Conservation (phyloP, 164 flowering plant species). For the Vitis amurensis region DNA sequence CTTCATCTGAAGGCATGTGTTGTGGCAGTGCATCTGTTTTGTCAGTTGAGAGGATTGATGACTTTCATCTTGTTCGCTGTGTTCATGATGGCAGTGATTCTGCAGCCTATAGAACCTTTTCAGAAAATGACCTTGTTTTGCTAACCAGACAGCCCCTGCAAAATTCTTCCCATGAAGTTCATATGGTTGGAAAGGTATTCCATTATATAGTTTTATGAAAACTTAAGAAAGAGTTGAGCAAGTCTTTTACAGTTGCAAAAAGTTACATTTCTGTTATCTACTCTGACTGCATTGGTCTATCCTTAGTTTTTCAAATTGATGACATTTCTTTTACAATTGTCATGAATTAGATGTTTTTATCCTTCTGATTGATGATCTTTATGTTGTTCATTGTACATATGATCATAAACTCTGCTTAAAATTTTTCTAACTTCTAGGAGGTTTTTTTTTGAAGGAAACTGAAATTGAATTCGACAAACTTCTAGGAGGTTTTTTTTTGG, state of each 20-base stretch:
- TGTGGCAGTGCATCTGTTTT: conserved; percentile 72
- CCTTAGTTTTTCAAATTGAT: not conserved
- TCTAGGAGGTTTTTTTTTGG: too few relatives aligned
- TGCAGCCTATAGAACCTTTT: conserved; percentile 42
- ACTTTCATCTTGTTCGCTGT: conserved; percentile 86
- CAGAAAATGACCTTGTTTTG: conserved; percentile 88
- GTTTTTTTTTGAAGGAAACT: too few relatives aligned
- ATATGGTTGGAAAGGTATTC: conserved; percentile 88
- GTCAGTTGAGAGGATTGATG: conserved; percentile 91
- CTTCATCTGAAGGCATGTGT: conserved; percentile 71
- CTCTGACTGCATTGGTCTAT: not conserved
- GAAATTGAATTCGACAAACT: too few relatives aligned
- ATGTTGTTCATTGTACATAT: not conserved
- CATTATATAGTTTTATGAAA: not conserved
- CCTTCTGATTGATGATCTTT: not conserved
- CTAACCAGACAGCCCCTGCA: conserved; percentile 67
- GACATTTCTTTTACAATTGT: not conserved
- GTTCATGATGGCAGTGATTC: conserved; percentile 54
- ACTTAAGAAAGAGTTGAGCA: not conserved
- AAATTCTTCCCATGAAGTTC: conserved; percentile 54
- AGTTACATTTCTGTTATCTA: not conserved
- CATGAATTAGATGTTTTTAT: not conserved
- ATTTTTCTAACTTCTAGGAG: not conserved
- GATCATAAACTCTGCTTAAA: not conserved
- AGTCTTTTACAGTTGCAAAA: not conserved